Evolutionary conservation across 495 filamentous ascomycete species (phyloP).

Genomic region (Polyplosphaeria fusca): DNA sequence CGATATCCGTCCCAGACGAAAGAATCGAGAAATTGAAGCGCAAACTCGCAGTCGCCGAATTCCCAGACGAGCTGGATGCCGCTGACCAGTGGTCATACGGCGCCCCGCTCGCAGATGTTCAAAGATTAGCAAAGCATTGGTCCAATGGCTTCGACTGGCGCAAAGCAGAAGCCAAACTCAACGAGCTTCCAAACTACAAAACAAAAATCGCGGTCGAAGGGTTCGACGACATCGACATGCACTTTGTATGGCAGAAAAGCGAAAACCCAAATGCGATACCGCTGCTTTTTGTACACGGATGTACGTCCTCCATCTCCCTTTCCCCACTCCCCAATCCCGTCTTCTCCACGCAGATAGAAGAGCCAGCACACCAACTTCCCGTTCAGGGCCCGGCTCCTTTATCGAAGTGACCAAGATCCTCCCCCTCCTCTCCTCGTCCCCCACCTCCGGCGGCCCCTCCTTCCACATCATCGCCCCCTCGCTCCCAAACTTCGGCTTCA

Average conservation of each 20-base stretch:
- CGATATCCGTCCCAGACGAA: constrained; percentile 26
- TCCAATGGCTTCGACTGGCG: constrained; percentile 44
- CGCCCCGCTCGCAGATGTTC: constrained; percentile 51
- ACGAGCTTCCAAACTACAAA: constrained; percentile 41
- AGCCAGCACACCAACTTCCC: not conserved
- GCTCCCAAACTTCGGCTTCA: constrained; percentile 72
- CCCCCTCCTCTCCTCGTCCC: constrained; percentile 48
- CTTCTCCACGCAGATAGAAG: not conserved
- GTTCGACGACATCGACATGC: constrained; percentile 39
- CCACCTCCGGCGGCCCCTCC: constrained; percentile 42
- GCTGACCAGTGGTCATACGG: constrained; percentile 45
- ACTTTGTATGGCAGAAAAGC: constrained; percentile 41
- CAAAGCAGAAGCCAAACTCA: constrained; percentile 38
- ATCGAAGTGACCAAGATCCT: constrained; percentile 64
- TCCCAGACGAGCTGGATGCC: constrained; percentile 38
- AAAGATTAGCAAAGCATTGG: constrained; percentile 52
- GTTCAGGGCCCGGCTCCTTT: constrained; percentile 64
- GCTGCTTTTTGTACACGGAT: constrained; percentile 40
- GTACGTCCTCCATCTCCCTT: constrained; percentile 15
- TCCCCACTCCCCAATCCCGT: not conserved
- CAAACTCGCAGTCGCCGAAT: constrained; percentile 23
- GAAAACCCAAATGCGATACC: constrained; percentile 35
- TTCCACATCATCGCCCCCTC: constrained; percentile 71
- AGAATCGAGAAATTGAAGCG: constrained; percentile 17
- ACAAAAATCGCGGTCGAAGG: constrained; percentile 35